These are phyloP conservation scores for Triglochin maritima DNA, from an alignment of 106 monocot genomes.

Conservation along the genomic window DNA sequence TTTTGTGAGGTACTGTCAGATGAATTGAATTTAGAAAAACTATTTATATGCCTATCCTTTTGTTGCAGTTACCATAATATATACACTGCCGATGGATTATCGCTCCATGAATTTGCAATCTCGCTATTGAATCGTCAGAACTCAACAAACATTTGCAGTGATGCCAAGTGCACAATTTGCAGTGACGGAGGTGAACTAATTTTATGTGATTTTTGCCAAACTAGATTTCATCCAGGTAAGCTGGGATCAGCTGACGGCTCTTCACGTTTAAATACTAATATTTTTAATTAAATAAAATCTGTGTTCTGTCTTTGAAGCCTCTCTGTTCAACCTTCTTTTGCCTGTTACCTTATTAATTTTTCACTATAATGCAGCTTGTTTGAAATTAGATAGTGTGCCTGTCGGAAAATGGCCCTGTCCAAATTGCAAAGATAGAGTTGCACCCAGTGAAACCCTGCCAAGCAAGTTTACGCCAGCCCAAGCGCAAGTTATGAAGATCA, in stretches of 20 bases:
- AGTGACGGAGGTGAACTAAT: slow-evolving; percentile 29
- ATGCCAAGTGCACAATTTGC: slow-evolving; percentile 22
- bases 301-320: too few relatives aligned
- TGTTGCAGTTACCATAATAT: slow-evolving; percentile 59
- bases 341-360: too few relatives aligned
- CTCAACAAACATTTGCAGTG: slow-evolving; percentile 9
- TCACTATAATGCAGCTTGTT: slow-evolving; percentile 15
- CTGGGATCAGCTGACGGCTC: too few relatives aligned
- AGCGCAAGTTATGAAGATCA: not conserved
- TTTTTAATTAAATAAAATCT: too few relatives aligned
- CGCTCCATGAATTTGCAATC: slow-evolving; percentile 54
- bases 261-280: too few relatives aligned
- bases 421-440: slow-evolving; percentile 14
- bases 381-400: slow-evolving; percentile 1
- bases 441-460: not conserved
- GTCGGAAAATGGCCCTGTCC: slow-evolving; percentile 17
- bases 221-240: slow-evolving; percentile 40
- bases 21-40: not conserved
- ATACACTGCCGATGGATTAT: slow-evolving; percentile 38
- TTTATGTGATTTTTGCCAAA: slow-evolving; percentile 30
- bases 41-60: too few relatives aligned
- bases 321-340: too few relatives aligned
- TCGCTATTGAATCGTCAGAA: slow-evolving; percentile 19
- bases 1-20: not conserved
- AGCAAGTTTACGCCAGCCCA: not conserved